phyloP scores from a whole-genome alignment of 305 asterid genomes.

The Fraxinus platypoda region DNA sequence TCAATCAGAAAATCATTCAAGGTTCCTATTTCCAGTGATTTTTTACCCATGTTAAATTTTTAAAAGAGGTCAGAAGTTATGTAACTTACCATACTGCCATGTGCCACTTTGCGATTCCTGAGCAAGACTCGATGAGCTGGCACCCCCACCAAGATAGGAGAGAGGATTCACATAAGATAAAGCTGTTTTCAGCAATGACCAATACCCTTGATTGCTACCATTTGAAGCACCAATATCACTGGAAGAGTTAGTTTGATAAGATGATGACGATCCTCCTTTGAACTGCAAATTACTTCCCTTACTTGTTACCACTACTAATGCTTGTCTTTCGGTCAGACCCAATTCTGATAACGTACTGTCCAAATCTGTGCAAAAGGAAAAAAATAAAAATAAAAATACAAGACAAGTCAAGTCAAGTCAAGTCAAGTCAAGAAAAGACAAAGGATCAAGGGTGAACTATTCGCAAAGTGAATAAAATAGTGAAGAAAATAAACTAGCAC shows the following conservation, averaged over 20 bases:
- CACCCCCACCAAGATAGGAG: conserved; percentile 58
- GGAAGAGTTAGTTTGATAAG: conserved; percentile 33
- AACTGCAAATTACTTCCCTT: conserved; percentile 26
- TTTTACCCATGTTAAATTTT: neutral
- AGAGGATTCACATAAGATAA: conserved; percentile 72
- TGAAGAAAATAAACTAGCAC: conserved; percentile 10
- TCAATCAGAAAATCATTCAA: conserved; percentile 2
- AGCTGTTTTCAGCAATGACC: conserved; percentile 57
- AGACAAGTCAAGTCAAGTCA: neutral
- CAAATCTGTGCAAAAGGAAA: conserved; percentile 49
- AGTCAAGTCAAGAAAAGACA: neutral
- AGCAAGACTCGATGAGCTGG: conserved; percentile 37
- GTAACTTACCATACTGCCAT: conserved; percentile 61
- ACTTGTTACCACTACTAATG: conserved; percentile 61
- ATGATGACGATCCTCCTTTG: conserved; percentile 36
- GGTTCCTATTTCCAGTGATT: neutral
- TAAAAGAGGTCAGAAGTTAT: conserved; percentile 12
- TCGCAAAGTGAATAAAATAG: conserved; percentile 1
- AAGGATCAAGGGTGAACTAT: conserved; percentile 14
- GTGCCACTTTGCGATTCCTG: conserved; percentile 51
- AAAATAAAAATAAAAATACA: too few species aligned
- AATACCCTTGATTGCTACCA: conserved; percentile 61
- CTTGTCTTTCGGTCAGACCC: conserved; percentile 74
- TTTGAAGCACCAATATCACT: conserved; percentile 41
- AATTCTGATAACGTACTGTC: conserved; percentile 57